A percentile compares a stretch with the other conserved stretches of the same genome.
phyloP scores from a whole-genome alignment of 2,329 filamentous ascomycete genomes.

The Pseudocercospora fuligena region DNA sequence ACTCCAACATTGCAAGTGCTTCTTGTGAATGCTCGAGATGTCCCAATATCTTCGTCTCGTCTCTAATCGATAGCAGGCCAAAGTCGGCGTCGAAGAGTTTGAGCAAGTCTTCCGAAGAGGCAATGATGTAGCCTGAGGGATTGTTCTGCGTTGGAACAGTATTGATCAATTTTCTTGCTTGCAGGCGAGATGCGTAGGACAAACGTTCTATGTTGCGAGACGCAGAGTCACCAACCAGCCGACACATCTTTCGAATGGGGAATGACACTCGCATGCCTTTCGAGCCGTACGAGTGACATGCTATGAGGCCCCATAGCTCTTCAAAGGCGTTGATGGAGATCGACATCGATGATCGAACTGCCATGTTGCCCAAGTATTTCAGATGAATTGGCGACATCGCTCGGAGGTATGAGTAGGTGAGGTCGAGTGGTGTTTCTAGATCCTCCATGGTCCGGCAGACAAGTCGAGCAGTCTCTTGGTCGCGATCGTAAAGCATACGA shows the following conservation, averaged over 20 bases:
- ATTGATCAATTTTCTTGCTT: slow-evolving; percentile 86
- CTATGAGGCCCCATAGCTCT: slow-evolving; percentile 85
- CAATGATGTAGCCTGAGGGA: slow-evolving; percentile 86
- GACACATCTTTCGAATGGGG: slow-evolving; percentile 89
- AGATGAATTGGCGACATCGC: slow-evolving; percentile 91
- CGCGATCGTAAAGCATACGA: slow-evolving; percentile 82
- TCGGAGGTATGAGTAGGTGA: slow-evolving; percentile 82
- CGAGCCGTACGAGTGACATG: slow-evolving; percentile 79
- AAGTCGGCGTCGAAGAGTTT: slow-evolving; percentile 87
- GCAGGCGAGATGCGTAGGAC: slow-evolving; percentile 81
- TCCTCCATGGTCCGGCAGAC: slow-evolving; percentile 79
- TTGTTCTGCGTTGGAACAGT: slow-evolving; percentile 80
- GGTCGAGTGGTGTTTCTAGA: slow-evolving; percentile 74
- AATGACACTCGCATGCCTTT: slow-evolving; percentile 90
- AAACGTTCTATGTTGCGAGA: slow-evolving; percentile 86
- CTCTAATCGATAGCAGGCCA: slow-evolving; percentile 79
- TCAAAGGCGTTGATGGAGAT: slow-evolving; percentile 87
- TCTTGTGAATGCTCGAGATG: slow-evolving; percentile 77
- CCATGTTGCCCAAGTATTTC: slow-evolving; percentile 88
- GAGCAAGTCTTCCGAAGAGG: slow-evolving; percentile 82
- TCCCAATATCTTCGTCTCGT: slow-evolving; percentile 87
- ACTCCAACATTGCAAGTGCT: slow-evolving; percentile 81
- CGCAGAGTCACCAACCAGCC: slow-evolving; percentile 81
- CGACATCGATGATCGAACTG: slow-evolving; percentile 91
- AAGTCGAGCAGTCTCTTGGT: slow-evolving; percentile 76